A percentile compares a stretch with the other conserved stretches of the same genome.
These are phyloP conservation scores for Populus tomentosa DNA, from an alignment of 441 rosid species.

Conservation along the genomic window DNA sequence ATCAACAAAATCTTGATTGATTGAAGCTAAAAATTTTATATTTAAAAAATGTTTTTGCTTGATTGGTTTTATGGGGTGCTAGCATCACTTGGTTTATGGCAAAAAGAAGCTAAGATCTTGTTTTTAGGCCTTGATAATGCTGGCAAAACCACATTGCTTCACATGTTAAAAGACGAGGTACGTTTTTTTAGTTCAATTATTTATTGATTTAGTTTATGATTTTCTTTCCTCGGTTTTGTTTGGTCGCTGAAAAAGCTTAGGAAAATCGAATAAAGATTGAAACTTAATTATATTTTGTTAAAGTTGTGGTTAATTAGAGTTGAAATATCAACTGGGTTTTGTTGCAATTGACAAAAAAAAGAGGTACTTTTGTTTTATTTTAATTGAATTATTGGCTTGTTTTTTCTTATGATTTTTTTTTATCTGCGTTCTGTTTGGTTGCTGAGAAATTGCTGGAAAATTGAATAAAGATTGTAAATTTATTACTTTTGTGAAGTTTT, in stretches of 20 bases:
- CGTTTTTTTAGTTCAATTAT: background rate
- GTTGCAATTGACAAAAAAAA: background rate
- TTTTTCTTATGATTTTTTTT: too few species aligned
- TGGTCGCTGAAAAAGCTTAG: background rate
- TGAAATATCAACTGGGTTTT: background rate
- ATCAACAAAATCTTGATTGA: background rate
- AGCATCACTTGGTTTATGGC: conserved; percentile 82
- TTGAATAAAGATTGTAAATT: background rate
- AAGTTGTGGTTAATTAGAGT: background rate
- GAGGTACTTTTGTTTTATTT: background rate
- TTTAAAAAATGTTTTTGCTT: conserved; percentile 47
- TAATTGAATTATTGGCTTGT: background rate
- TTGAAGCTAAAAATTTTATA: background rate
- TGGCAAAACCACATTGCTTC: conserved; percentile 82
- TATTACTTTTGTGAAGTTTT: background rate
- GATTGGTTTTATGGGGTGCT: conserved; percentile 84
- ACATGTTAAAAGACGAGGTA: conserved; percentile 82
- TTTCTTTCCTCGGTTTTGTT: background rate
- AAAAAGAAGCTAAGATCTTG: conserved; percentile 52
- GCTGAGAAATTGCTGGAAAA: background rate
- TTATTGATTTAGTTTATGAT: background rate
- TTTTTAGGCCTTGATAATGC: conserved; percentile 46
- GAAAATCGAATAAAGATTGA: background rate
- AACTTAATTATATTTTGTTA: background rate
- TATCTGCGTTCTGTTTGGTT: background rate